Evolutionary conservation across 345 rosid species (phyloP).

Genomic region (Eutrema heterophyllum): DNA sequence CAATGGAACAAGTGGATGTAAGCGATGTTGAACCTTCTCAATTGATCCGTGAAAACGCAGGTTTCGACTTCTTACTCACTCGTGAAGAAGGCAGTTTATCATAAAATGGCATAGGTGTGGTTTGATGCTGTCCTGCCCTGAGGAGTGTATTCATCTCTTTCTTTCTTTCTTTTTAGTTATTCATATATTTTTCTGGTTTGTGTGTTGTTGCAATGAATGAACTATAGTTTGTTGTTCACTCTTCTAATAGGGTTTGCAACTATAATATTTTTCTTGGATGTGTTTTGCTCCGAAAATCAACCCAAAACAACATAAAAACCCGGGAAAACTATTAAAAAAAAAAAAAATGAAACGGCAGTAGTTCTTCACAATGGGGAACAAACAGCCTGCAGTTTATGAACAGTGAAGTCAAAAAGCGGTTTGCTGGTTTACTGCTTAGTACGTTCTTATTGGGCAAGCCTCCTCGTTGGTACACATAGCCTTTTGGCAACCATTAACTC

Average conservation of each 20-base stretch:
- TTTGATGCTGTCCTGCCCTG: slow-evolving; percentile 15
- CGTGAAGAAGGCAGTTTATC: slow-evolving; percentile 41
- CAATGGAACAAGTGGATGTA: slow-evolving; percentile 78
- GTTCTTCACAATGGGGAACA: no score
- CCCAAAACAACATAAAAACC: no score
- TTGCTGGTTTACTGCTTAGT: background rate
- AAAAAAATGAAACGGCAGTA: no score
- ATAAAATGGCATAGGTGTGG: slow-evolving; percentile 24
- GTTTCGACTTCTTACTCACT: slow-evolving; percentile 80
- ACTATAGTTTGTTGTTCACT: background rate
- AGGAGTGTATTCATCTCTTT: background rate
- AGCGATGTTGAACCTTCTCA: slow-evolving; percentile 75
- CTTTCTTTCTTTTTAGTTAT: background rate
- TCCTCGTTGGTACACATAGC: background rate
- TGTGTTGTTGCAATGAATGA: background rate
- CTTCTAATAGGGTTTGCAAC: no score
- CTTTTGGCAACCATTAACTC: background rate
- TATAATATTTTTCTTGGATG: no score
- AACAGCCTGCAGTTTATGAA: background rate
- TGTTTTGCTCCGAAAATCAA: no score
- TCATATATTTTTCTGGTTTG: background rate
- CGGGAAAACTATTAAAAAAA: no score
- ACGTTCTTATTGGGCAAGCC: background rate
- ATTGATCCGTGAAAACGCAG: slow-evolving; percentile 72
- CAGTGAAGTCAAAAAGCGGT: background rate